Base-by-base conservation (phyloP, 2,329 filamentous ascomycete genomes). In the Chaetomium globosum region DNA sequence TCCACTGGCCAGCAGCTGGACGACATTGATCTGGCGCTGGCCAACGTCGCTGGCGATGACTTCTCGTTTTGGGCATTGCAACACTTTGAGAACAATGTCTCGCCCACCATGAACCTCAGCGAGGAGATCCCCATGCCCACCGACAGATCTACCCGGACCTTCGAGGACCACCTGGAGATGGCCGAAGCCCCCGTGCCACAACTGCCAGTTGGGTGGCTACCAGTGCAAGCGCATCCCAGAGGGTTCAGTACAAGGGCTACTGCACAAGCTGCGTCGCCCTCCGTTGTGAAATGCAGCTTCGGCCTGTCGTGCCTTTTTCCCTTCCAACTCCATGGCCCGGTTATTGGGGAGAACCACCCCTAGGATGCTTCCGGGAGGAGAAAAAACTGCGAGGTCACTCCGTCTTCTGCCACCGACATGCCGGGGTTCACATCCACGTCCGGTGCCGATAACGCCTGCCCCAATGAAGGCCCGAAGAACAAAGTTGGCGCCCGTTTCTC, bases 401-500 rank as follows among this genome's bases (percentile, higher is more conserved):
- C 65, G 3, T 51, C 55, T 26, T 73, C 73, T 0, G 69, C 69
- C 4, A 67, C 72, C 3, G 76, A 76, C 52, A 55, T 77, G n/a
- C 64, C 72, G 33, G 73, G 70, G 28, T 30, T 73, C 46, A 69
- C 64, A 33, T 65, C 65, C 0, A 51, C 69, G 10, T 64, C 71
- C 12, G 71, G 70, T 3, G 46, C 61, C 10, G 67, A 68, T 3
- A 60, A 65, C 52, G 61, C 49, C 4, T 26, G 16, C 30, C 46
- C 57, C 12, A 54, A 59, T 33, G 54, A 28, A 43, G 12, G 65
- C 43, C 52, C 77, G 71, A 64, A 73, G 61, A 81, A 88, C 57
- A 93, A 92, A 75, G 86, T 86, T 67, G 90, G 87, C 61, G 86
- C 89, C 59, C 86, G 92, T 16, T 93, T 97, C 77, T 92, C 92